Percentiles rank a stretch among this genome's conserved stretches.
These are phyloP conservation scores for Myrica gale DNA, from an alignment of 306 rosid species.

Conservation along the genomic window DNA sequence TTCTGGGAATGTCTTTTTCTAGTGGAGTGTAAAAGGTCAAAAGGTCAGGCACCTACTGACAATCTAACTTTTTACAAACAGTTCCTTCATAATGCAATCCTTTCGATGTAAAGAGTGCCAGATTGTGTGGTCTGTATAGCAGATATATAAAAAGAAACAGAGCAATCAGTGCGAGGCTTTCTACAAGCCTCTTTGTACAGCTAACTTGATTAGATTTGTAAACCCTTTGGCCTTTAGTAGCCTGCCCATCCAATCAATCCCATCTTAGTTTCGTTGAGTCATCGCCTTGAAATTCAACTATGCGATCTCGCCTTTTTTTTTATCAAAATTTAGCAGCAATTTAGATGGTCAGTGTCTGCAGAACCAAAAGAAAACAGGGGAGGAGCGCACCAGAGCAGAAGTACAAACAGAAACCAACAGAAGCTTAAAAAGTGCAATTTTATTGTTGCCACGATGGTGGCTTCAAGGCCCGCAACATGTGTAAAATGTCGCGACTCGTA, in stretches of 20 bases:
- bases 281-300: neutral
- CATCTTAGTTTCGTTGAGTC: neutral
- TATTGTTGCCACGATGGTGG: no score
- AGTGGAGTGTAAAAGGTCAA: slow-evolving; percentile 45
- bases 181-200: no score
- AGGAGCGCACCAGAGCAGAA: neutral
- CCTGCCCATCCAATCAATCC: neutral
- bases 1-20: slow-evolving; percentile 26
- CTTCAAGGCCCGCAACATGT: no score
- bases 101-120: no score
- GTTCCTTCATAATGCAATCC: neutral
- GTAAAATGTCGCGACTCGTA: no score
- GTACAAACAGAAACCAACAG: no score
- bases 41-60: slow-evolving; percentile 26
- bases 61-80: slow-evolving; percentile 12
- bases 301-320: neutral
- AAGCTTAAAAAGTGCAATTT: no score
- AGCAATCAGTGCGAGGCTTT: no score
- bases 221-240: no score
- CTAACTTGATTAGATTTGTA: no score
- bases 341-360: neutral
- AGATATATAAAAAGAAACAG: no score
- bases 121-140: no score
- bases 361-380: neutral
- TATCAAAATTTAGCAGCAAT: neutral